Percentiles rank a stretch among this genome's conserved stretches.
These are phyloP conservation scores for Dactylellina parvicollis DNA, from an alignment of 2,329 filamentous ascomycete genomes.

Conservation along the genomic window DNA sequence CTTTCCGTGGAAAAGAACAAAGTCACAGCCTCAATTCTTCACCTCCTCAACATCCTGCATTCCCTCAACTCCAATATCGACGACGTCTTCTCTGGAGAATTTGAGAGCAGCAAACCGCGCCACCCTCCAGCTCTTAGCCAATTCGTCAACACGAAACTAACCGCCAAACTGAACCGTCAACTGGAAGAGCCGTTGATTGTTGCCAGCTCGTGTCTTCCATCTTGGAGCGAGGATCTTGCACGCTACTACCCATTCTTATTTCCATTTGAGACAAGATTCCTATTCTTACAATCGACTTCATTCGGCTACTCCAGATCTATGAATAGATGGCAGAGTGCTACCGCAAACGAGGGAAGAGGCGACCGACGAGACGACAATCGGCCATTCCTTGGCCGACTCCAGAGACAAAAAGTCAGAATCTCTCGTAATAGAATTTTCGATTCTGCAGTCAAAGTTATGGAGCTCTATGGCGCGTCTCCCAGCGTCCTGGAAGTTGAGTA, in stretches of 20 bases:
- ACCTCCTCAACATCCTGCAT: conserved; percentile 87
- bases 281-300: conserved; percentile 97
- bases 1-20: conserved; percentile 83
- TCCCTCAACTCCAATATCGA: conserved; percentile 92
- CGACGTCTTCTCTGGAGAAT: conserved; percentile 83
- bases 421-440: conserved; percentile 93
- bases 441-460: conserved; percentile 98
- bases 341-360: conserved; percentile 79
- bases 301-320: conserved; percentile 98
- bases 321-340: conserved; percentile 93
- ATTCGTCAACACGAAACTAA: conserved; percentile 98
- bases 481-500: conserved; percentile 98
- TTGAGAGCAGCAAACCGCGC: conserved; percentile 71
- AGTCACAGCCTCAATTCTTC: conserved; percentile 85
- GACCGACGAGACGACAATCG: conserved; percentile 87
- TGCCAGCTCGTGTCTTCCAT: conserved; percentile 93
- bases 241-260: conserved; percentile 96
- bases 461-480: conserved; percentile 94
- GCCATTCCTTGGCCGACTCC: conserved; percentile 87
- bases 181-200: conserved; percentile 96
- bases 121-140: conserved; percentile 86
- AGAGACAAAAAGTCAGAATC: conserved; percentile 97
- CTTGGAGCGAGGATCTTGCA: conserved; percentile 94
- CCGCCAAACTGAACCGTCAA: conserved; percentile 95
- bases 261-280: conserved; percentile 94